Evolutionary conservation across 2,329 filamentous ascomycete genomes (phyloP).

Genomic region (Chrysoporthe austroafricana): DNA sequence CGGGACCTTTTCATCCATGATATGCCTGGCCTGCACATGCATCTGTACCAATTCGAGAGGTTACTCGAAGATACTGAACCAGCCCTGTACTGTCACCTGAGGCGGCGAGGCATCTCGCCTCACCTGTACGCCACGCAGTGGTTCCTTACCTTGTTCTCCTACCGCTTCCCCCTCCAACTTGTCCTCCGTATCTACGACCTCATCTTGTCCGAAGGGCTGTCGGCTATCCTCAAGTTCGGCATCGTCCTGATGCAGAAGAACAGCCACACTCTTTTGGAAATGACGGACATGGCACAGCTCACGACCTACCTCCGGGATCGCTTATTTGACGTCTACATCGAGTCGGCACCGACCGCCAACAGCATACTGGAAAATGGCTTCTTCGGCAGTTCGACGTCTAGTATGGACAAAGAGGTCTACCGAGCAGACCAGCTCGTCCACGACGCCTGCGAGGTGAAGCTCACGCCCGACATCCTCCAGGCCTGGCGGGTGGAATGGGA

Average conservation of each 20-base stretch:
- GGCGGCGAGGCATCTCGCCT: slow-evolving; percentile 82
- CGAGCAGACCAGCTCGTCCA: slow-evolving; percentile 90
- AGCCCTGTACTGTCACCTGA: slow-evolving; percentile 91
- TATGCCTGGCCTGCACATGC: slow-evolving; percentile 94
- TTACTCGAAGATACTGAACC: slow-evolving; percentile 93
- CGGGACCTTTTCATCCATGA: slow-evolving; percentile 93
- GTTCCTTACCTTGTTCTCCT: slow-evolving; percentile 98
- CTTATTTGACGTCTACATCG: slow-evolving; percentile 95
- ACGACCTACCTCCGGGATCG: slow-evolving; percentile 92
- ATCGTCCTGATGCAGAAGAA: slow-evolving; percentile 98
- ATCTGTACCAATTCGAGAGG: slow-evolving; percentile 93
- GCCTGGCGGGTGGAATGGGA: slow-evolving; percentile 88
- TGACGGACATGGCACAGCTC: slow-evolving; percentile 89
- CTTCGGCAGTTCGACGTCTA: slow-evolving; percentile 90
- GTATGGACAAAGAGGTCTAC: slow-evolving; percentile 92
- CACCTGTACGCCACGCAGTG: slow-evolving; percentile 97
- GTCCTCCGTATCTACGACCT: slow-evolving; percentile 96
- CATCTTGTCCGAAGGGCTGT: slow-evolving; percentile 89
- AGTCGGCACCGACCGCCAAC: slow-evolving; percentile 87
- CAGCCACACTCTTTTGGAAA: slow-evolving; percentile 71
- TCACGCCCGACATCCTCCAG: slow-evolving; percentile 81
- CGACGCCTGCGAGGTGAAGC: slow-evolving; percentile 86
- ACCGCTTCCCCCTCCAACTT: slow-evolving; percentile 93
- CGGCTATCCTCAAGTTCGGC: slow-evolving; percentile 92
- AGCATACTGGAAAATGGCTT: slow-evolving; percentile 96